These are phyloP conservation scores for Aurinia saxatilis DNA, from an alignment of 345 rosid species.

Conservation along the genomic window DNA sequence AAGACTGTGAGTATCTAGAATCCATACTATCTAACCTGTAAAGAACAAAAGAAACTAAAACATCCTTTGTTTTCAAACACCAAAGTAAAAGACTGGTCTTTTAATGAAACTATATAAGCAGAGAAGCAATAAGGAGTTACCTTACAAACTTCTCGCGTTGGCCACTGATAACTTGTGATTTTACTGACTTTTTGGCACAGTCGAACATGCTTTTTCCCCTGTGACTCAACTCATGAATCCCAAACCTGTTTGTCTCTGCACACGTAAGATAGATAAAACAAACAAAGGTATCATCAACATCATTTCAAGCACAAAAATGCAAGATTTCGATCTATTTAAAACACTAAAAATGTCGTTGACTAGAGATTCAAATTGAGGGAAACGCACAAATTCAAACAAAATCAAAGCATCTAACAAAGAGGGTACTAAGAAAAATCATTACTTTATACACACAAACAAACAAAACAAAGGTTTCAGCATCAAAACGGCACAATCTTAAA, in stretches of 20 bases:
- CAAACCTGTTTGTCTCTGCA: slow-evolving; percentile 31
- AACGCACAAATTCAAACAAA: neutral
- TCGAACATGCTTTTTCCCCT: slow-evolving; percentile 55
- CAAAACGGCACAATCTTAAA: neutral
- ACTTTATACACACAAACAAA: neutral
- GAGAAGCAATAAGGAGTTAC: slow-evolving; percentile 31
- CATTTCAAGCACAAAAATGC: neutral
- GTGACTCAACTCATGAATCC: slow-evolving; percentile 33
- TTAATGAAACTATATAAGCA: neutral
- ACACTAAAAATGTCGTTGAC: slow-evolving; percentile 16
- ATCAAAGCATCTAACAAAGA: neutral
- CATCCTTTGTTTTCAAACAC: neutral
- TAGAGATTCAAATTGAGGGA: neutral
- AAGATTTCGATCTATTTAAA: neutral
- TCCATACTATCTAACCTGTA: slow-evolving; percentile 93
- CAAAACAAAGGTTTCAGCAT: neutral
- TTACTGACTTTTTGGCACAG: slow-evolving; percentile 37
- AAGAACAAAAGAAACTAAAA: slow-evolving; percentile 24
- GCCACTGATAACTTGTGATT: slow-evolving; percentile 57
- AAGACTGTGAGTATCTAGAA: slow-evolving; percentile 63
- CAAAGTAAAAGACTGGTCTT: neutral
- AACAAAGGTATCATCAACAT: too few species aligned
- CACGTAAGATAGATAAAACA: neutral
- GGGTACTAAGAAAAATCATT: neutral
- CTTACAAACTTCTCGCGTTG: slow-evolving; percentile 86